Conservation (phyloP, 2,329 filamentous ascomycete species). For the Sporothrix variecibatus region DNA sequence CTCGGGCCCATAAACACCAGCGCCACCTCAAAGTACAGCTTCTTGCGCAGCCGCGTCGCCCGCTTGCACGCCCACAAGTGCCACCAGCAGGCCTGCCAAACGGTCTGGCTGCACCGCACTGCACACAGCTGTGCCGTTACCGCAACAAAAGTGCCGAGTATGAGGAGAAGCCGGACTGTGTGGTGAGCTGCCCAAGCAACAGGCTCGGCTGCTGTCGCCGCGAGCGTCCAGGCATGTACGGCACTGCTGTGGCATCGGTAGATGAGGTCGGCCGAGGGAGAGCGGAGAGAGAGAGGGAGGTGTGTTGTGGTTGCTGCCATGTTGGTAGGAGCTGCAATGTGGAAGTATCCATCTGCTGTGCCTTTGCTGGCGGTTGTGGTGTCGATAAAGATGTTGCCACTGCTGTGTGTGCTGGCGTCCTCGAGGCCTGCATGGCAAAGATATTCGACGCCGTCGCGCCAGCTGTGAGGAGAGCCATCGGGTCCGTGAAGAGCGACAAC, state of each 20-base stretch:
- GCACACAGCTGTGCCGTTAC: not conserved
- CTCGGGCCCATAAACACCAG: constrained; percentile 53
- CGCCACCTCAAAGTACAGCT: constrained; percentile 50
- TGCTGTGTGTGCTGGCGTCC: not conserved
- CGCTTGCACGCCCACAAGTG: constrained; percentile 20
- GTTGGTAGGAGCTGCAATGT: not conserved
- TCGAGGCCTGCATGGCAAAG: not conserved
- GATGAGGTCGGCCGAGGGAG: constrained; percentile 10
- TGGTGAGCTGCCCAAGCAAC: not conserved
- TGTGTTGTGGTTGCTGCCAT: not conserved
- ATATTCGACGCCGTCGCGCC: not conserved
- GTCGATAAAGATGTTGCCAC: not conserved
- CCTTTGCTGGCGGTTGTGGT: not conserved
- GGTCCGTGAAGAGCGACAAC: constrained; percentile 16
- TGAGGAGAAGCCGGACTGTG: not conserved
- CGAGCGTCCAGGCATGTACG: not conserved
- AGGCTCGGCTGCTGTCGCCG: not conserved
- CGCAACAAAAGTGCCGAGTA: not conserved
- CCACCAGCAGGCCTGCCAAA: constrained; percentile 18
- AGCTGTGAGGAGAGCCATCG: constrained; percentile 1
- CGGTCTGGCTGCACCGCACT: not conserved
- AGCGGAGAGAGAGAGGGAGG: not conserved
- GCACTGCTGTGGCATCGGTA: constrained; percentile 21
- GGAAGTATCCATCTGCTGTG: not conserved
- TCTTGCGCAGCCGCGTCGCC: constrained; percentile 29